Base-by-base conservation (phyloP, 139 green algal species). In the Asterochloris erici region DNA sequence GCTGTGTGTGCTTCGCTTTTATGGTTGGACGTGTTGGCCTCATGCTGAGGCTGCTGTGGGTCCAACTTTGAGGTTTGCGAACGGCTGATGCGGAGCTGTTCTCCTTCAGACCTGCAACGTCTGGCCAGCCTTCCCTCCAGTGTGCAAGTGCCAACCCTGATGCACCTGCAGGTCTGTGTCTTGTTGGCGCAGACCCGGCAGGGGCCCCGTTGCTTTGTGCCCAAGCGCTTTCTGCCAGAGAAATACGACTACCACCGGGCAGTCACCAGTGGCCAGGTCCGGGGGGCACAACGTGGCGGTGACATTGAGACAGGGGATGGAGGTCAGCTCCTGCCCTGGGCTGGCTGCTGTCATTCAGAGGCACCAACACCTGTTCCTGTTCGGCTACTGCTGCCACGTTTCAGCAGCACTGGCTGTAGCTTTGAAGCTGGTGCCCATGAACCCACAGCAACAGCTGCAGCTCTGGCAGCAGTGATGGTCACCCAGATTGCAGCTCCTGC, bases 171-270 rank as follows among this genome's bases (percentile, higher is more conserved):
- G 86, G 89, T 80, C 0, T 71, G 29, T 2, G 60, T 95, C 77
- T 83, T 97, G 77, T 38, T 95, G 73, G 66, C 88, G 68, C 94
- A 97, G 82, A 87, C 91, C 77, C 81, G 83, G 24, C 85, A 86
- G 47, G 94, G 94, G 0, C 86, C 94, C 0, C 86, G 91, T 61
- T 98, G 88, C 63, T 95, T 96, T 86, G 83, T 98, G 12, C 95
- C 94, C 9, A 78, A 82, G 73, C 47, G 84, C 19, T 92, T 94
- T 77, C 81, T 96, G 68, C 94, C 95, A 1, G 81, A 89, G 0
- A 92, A 93, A 64, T 98, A 97, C 80, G 91, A 97, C 85, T 98
- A 98, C 83, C 75, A 87, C 64, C 0, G 64, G 0, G 24, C 73
- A 2, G 66, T 74, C 38, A 54, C 38, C 38, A 6, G 60, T 75